Evolutionary conservation across 2,329 filamentous ascomycete genomes (phyloP).

Genomic region (Aaosphaeria arxii): DNA sequence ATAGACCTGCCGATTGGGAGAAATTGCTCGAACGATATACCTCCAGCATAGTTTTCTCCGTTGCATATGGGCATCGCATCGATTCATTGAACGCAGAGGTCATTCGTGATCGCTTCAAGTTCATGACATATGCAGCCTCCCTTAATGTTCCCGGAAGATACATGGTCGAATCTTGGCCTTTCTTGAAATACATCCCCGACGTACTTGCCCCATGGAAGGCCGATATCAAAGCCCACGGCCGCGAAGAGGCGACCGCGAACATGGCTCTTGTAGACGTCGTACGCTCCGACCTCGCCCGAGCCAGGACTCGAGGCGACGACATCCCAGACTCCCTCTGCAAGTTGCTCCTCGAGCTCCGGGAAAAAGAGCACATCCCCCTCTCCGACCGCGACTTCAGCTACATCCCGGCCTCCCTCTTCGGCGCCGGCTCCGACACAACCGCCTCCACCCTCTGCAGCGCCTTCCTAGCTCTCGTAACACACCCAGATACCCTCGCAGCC

Average conservation of each 20-base stretch:
- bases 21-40: slow-evolving; percentile 49
- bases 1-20: slow-evolving; percentile 42
- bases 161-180: slow-evolving; percentile 47
- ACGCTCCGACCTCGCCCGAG: slow-evolving; percentile 36
- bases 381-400: slow-evolving; percentile 44
- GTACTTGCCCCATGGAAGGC: slow-evolving; percentile 48
- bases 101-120: slow-evolving; percentile 46
- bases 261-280: slow-evolving; percentile 43
- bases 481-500: slow-evolving; percentile 42
- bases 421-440: slow-evolving; percentile 52
- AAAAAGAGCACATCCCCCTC: slow-evolving; percentile 39
- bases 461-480: slow-evolving; percentile 49
- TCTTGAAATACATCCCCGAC: slow-evolving; percentile 44
- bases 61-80: slow-evolving; percentile 52
- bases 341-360: slow-evolving; percentile 41
- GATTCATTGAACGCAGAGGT: slow-evolving; percentile 48
- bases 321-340: slow-evolving; percentile 46
- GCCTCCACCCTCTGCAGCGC: slow-evolving; percentile 48
- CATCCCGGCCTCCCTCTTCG: slow-evolving; percentile 45
- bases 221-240: slow-evolving; percentile 40
- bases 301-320: slow-evolving; percentile 27
- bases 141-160: slow-evolving; percentile 48
- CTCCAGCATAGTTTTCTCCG: slow-evolving; percentile 49
- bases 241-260: slow-evolving; percentile 40
- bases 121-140: slow-evolving; percentile 49